Conservation (phyloP, 2,329 filamentous ascomycete genomes). For the Colletotrichum higginsianum region DNA sequence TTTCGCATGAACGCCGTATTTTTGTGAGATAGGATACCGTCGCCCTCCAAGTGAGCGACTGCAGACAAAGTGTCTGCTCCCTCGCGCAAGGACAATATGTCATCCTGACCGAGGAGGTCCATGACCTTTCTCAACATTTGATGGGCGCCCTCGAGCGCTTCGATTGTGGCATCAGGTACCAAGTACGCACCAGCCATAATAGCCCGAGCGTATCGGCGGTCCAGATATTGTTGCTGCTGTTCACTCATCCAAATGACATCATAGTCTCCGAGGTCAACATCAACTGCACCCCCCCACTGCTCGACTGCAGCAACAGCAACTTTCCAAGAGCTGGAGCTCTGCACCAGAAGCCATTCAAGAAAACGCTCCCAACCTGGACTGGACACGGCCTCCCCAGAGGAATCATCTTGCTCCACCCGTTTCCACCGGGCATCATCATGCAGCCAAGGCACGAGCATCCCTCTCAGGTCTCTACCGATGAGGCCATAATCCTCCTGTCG, state of each 20-base stretch:
- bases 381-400: conserved; percentile 48
- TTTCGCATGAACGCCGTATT: conserved; percentile 64
- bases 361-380: conserved; percentile 78
- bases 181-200: conserved; percentile 78
- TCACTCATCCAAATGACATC: conserved; percentile 72
- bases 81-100: conserved; percentile 66
- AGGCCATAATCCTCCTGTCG: conserved; percentile 56
- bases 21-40: conserved; percentile 55
- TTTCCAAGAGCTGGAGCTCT: conserved; percentile 72
- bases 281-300: conserved; percentile 81
- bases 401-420: neutral
- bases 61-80: conserved; percentile 61
- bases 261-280: conserved; percentile 77
- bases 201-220: conserved; percentile 76
- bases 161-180: conserved; percentile 70
- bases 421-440: conserved; percentile 74
- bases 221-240: conserved; percentile 71
- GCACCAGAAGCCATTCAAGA: conserved; percentile 76
- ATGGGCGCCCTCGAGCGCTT: conserved; percentile 73
- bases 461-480: conserved; percentile 76
- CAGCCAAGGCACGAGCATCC: conserved; percentile 81
- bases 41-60: conserved; percentile 49
- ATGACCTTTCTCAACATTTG: conserved; percentile 72
- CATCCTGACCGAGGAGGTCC: conserved; percentile 72
- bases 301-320: conserved; percentile 75